Percentiles rank a stretch among this genome's conserved stretches.
phyloP scores from a whole-genome alignment of 2,329 filamentous ascomycete species.

The Beauveria varroae region DNA sequence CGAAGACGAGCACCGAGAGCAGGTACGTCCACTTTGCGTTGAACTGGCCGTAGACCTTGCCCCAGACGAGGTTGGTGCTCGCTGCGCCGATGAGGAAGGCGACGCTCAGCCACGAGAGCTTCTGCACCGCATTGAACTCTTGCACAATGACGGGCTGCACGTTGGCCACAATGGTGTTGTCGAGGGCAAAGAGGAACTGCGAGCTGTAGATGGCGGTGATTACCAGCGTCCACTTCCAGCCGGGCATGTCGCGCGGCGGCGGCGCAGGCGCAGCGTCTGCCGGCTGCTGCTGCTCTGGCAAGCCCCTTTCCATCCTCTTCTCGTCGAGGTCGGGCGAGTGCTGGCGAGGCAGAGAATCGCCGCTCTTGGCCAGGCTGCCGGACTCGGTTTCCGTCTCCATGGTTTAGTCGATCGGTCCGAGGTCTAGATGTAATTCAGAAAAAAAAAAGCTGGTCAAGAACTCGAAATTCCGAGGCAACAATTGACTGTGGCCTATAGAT shows the following conservation, averaged over 20 bases:
- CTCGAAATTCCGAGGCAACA: no score
- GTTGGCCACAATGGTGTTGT: slow-evolving; percentile 42
- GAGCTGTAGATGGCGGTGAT: slow-evolving; percentile 12
- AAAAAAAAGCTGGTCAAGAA: no score
- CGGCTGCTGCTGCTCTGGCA: not conserved
- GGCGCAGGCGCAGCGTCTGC: not conserved
- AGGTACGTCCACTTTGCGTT: slow-evolving; percentile 33
- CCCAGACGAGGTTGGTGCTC: slow-evolving; percentile 32
- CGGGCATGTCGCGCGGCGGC: not conserved
- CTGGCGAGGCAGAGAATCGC: not conserved
- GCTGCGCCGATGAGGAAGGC: slow-evolving; percentile 32
- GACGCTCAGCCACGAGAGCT: slow-evolving; percentile 32
- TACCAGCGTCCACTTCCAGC: slow-evolving; percentile 13
- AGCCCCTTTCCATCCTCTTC: not conserved
- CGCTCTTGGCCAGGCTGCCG: not conserved
- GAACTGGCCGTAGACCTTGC: slow-evolving; percentile 33
- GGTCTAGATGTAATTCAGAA: no score
- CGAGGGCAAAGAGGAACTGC: slow-evolving; percentile 34
- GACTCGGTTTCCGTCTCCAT: not conserved
- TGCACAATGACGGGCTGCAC: slow-evolving; percentile 33
- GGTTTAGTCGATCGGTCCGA: not conserved
- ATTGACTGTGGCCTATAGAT: no score
- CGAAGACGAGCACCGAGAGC: slow-evolving; percentile 16
- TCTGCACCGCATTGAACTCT: slow-evolving; percentile 26
- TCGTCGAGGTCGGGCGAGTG: not conserved